These are phyloP conservation scores for Sicyos edulis DNA, from an alignment of 306 rosid genomes.

Conservation along the genomic window DNA sequence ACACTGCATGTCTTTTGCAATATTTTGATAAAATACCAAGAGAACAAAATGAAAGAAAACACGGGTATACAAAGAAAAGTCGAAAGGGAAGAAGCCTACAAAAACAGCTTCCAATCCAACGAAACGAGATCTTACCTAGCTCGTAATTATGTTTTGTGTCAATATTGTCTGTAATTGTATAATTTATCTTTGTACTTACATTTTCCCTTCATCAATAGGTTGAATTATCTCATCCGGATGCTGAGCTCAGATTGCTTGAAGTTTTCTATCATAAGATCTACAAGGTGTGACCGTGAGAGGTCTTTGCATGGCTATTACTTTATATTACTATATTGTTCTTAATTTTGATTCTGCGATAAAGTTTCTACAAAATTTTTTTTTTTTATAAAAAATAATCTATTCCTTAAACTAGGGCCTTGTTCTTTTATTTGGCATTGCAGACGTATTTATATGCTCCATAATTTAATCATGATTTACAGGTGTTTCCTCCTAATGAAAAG, in stretches of 20 bases:
- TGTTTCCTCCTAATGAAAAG: conserved; percentile 75
- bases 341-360: not conserved
- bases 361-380: not conserved
- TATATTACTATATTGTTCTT: conserved; percentile 19
- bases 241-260: conserved; percentile 89
- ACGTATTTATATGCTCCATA: conserved; percentile 1
- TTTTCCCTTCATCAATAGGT: conserved; percentile 41
- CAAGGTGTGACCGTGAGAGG: conserved; percentile 46
- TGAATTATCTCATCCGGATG: conserved; percentile 68
- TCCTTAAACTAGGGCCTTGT: not conserved
- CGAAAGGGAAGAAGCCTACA: no score
- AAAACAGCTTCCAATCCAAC: no score
- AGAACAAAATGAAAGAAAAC: no score
- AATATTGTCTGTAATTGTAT: not conserved
- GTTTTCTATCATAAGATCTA: conserved; percentile 88
- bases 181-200: conserved; percentile 13
- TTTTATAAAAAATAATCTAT: not conserved
- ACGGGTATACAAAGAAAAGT: no score
- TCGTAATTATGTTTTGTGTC: not conserved
- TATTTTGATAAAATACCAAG: no score
- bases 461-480: conserved; percentile 37
- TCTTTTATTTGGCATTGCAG: not conserved
- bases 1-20: no score
- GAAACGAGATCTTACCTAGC: no score
- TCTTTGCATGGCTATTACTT: conserved; percentile 23